These are phyloP conservation scores for Tulasnella sp. DNA, from an alignment of 768 basidiomycete genomes.

Conservation along the genomic window DNA sequence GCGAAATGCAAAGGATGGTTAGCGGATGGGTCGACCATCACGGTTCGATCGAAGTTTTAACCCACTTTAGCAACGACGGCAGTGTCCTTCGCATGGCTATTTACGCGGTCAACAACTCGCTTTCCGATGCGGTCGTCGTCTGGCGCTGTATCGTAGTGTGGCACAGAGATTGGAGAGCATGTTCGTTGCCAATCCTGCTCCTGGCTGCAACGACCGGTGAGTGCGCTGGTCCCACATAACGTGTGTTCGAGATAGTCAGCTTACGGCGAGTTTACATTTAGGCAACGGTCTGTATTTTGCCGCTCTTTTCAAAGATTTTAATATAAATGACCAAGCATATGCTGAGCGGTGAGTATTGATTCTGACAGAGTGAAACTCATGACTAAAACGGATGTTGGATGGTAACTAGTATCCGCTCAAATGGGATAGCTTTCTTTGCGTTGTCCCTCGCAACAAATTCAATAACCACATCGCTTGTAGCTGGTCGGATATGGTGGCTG, in stretches of 20 bases:
- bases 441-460: slow-evolving; percentile 19
- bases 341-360: slow-evolving; percentile 9
- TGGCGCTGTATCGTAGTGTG: slow-evolving; percentile 29
- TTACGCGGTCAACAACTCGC: slow-evolving; percentile 23
- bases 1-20: slow-evolving; percentile 11
- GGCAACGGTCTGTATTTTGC: slow-evolving; percentile 21
- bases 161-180: slow-evolving; percentile 24
- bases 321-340: neutral
- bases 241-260: neutral
- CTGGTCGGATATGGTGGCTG: slow-evolving; percentile 25
- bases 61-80: neutral
- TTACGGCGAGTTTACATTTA: neutral
- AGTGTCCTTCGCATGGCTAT: neutral
- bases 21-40: slow-evolving; percentile 21
- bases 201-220: slow-evolving; percentile 22
- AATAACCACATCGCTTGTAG: slow-evolving; percentile 22
- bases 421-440: slow-evolving; percentile 23
- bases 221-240: neutral
- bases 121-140: slow-evolving; percentile 26
- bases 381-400: neutral
- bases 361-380: neutral
- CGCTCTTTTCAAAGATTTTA: slow-evolving; percentile 4
- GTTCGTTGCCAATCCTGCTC: slow-evolving; percentile 13
- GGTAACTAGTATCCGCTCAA: neutral
- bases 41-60: neutral